Conservation (phyloP, 208 protist genomes). For the Trichomonas gallinae region DNA sequence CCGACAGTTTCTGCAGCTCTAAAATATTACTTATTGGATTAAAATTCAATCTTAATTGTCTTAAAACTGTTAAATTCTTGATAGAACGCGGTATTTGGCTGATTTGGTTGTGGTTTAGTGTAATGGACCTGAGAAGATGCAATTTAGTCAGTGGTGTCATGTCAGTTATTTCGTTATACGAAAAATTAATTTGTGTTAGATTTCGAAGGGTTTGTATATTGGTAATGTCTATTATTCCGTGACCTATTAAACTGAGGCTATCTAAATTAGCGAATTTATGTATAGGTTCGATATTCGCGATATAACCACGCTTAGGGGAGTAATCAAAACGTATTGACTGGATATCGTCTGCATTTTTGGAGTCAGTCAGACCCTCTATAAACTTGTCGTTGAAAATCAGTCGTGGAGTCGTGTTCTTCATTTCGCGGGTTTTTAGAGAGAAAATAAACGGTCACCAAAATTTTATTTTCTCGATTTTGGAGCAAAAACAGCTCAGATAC, state of each 20-base stretch:
- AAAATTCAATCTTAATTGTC: background rate
- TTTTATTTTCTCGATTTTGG: too few species aligned
- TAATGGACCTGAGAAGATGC: background rate
- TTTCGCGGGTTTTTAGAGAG: background rate
- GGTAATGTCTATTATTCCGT: background rate
- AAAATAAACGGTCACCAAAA: background rate
- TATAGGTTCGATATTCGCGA: background rate
- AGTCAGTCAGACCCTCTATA: background rate
- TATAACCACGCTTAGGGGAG: background rate
- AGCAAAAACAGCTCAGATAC: too few species aligned
- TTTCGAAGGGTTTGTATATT: background rate
- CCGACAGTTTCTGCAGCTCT: background rate
- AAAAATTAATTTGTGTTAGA: background rate
- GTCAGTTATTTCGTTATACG: background rate
- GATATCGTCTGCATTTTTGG: background rate
- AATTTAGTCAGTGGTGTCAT: background rate
- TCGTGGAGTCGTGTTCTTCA: background rate
- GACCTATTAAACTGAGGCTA: background rate
- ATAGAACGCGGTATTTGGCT: background rate
- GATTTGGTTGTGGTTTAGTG: background rate
- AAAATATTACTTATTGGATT: background rate
- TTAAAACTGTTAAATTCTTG: background rate
- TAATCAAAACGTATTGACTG: background rate
- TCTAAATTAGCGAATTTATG: background rate
- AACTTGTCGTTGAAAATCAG: background rate